A percentile compares a stretch with the other conserved stretches of the same genome.
These are phyloP conservation scores for Calvatia gigantea DNA, from an alignment of 768 basidiomycete species.

Conservation along the genomic window DNA sequence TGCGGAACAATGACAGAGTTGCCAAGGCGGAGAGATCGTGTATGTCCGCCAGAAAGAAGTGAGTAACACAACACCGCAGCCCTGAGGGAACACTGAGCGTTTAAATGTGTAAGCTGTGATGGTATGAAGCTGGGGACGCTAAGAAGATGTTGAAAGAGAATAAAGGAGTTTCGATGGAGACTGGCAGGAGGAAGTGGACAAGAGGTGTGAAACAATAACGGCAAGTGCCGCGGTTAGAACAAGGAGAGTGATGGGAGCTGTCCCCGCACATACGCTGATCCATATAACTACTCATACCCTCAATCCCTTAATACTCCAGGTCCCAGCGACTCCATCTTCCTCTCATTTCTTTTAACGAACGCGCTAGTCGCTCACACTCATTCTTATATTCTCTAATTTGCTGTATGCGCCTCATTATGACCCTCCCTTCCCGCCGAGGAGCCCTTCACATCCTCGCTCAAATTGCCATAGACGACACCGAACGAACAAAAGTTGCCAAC, in stretches of 20 bases:
- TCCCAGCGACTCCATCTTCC: conserved; percentile 16
- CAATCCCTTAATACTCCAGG: conserved; percentile 9
- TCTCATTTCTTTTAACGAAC: conserved; percentile 17
- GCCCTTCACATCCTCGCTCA: conserved; percentile 37
- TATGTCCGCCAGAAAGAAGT: not conserved
- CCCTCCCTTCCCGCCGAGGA: conserved; percentile 19
- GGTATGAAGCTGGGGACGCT: not conserved
- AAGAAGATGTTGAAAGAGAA: conserved; percentile 10
- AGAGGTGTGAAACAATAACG: conserved; percentile 34
- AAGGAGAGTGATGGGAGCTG: not conserved
- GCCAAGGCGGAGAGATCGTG: not conserved
- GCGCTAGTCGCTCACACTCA: conserved; percentile 20
- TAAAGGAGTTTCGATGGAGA: conserved; percentile 6
- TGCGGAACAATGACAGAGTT: conserved; percentile 3
- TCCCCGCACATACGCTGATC: conserved; percentile 28
- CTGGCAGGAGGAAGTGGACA: conserved; percentile 4
- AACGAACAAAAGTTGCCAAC: conserved; percentile 16
- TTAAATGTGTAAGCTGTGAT: not conserved
- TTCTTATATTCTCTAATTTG: conserved; percentile 21
- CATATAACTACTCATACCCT: conserved; percentile 10
- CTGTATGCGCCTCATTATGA: conserved; percentile 29
- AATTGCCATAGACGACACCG: conserved; percentile 26
- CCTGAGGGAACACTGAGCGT: not conserved
- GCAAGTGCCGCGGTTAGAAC: conserved; percentile 24
- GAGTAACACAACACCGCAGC: not conserved